phyloP scores from a whole-genome alignment of 208 protist species.

The Naegleria lovaniensis region DNA sequence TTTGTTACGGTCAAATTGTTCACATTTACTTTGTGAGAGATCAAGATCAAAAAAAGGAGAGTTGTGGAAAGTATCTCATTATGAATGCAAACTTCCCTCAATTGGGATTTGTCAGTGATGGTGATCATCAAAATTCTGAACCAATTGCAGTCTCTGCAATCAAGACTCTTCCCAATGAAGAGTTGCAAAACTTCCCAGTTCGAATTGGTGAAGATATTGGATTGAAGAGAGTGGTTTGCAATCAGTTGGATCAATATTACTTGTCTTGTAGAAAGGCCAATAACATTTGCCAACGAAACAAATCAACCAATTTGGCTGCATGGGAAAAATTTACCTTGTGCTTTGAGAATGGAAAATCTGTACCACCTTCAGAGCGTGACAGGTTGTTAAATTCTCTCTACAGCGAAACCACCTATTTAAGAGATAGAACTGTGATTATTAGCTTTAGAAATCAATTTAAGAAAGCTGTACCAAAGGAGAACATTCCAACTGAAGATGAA shows the following conservation, averaged over 20 bases:
- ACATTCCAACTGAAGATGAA: not conserved
- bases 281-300: not conserved
- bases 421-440: not conserved
- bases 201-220: not conserved
- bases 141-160: not conserved
- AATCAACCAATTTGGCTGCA: not conserved
- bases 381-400: not conserved
- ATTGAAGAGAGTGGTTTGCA: not conserved
- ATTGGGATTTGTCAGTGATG: not conserved
- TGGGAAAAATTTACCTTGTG: not conserved
- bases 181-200: not conserved
- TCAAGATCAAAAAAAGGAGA: constrained; percentile 2
- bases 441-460: constrained; percentile 15
- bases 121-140: not conserved
- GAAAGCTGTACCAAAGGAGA: not conserved
- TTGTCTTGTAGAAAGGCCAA: not conserved
- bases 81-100: not conserved
- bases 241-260: not conserved
- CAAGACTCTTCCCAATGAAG: not conserved
- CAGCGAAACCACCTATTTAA: not conserved
- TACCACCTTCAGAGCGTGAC: not conserved
- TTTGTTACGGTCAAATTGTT: not conserved
- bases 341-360: not conserved
- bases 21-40: not conserved
- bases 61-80: not conserved